These are phyloP conservation scores for Clarireedia monteithiana DNA, from an alignment of 2,329 filamentous ascomycete species.

Conservation along the genomic window DNA sequence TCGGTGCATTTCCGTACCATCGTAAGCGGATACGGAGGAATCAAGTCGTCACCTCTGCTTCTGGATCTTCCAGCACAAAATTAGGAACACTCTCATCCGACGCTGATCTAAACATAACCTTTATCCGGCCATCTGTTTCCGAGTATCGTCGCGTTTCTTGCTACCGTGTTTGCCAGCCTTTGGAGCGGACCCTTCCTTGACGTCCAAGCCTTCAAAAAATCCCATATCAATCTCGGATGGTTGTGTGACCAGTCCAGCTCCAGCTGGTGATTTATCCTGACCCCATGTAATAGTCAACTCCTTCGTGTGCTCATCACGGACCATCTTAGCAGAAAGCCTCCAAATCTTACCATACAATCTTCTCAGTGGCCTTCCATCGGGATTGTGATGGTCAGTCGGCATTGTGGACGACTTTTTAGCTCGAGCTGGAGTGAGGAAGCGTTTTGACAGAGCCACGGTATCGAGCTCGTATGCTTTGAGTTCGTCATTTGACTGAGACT, in stretches of 20 bases:
- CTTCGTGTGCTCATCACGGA: conserved; percentile 25
- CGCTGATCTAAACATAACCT: too few relatives aligned
- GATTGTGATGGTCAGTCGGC: background rate
- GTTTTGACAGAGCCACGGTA: too few relatives aligned
- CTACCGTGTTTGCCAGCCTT: background rate
- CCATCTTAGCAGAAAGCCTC: conserved; percentile 37
- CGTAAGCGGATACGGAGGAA: too few relatives aligned
- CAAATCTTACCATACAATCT: conserved; percentile 42
- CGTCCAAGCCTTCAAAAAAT: conserved; percentile 38
- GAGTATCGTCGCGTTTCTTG: background rate
- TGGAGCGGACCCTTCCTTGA: background rate
- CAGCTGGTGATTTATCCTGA: conserved; percentile 19
- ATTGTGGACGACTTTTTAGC: background rate
- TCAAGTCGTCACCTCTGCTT: too few relatives aligned
- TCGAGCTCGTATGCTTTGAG: too few relatives aligned
- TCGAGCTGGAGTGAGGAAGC: background rate
- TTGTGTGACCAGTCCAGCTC: conserved; percentile 26
- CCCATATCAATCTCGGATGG: conserved; percentile 29
- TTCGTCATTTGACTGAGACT: background rate
- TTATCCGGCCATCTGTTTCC: background rate
- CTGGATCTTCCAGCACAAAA: too few relatives aligned
- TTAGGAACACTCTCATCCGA: too few relatives aligned
- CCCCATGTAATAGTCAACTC: conserved; percentile 41
- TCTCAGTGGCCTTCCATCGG: conserved; percentile 33
- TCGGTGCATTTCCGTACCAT: too few relatives aligned